Conservation (phyloP, 345 rosid genomes). For the Brassica nigra region DNA sequence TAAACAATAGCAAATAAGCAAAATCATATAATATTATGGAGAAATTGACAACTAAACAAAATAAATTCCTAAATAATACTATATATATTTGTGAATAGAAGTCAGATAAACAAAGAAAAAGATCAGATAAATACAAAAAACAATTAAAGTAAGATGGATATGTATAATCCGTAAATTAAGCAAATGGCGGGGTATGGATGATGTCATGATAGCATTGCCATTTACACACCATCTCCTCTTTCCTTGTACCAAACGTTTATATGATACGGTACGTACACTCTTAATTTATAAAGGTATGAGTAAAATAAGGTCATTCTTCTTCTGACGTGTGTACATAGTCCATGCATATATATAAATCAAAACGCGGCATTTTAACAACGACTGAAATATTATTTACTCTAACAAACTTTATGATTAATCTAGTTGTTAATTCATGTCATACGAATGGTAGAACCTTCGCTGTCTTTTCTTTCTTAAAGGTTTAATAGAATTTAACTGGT, state of each 20-base stretch:
- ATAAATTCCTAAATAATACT: too few relatives aligned
- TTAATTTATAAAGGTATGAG: not conserved
- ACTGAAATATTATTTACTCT: not conserved
- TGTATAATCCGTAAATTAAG: slow-evolving; percentile 28
- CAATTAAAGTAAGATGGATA: slow-evolving; percentile 11
- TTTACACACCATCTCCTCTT: not conserved
- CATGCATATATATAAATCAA: not conserved
- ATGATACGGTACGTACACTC: not conserved
- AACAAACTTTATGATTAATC: not conserved
- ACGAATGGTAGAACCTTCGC: not conserved
- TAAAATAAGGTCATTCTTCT: not conserved
- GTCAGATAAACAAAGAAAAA: not conserved
- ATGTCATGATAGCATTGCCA: slow-evolving; percentile 26
- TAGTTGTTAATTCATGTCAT: not conserved
- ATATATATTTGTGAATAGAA: not conserved
- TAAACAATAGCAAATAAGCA: too few relatives aligned
- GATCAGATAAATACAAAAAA: slow-evolving; percentile 22
- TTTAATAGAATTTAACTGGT: not conserved
- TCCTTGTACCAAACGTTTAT: slow-evolving; percentile 22
- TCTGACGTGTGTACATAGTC: not conserved
- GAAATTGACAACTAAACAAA: too few relatives aligned
- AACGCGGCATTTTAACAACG: not conserved
- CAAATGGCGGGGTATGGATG: slow-evolving; percentile 33
- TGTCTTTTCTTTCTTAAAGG: not conserved
- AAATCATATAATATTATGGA: too few relatives aligned